phyloP scores from a whole-genome alignment of 2,329 filamentous ascomycete genomes.

The Thelonectria discophora region DNA sequence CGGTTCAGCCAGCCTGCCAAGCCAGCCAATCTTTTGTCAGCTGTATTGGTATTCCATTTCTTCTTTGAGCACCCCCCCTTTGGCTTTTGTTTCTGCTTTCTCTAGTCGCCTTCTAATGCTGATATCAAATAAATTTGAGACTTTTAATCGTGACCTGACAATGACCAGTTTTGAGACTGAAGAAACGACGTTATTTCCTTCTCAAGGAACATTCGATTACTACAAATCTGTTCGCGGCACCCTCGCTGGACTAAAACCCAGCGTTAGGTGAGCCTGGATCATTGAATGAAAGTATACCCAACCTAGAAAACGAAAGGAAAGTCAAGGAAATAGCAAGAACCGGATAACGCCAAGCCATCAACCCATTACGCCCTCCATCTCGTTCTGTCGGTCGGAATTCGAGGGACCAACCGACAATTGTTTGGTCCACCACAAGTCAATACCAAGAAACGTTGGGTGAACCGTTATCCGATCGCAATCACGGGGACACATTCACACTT shows the following conservation, averaged over 20 bases:
- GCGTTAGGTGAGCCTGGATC: background rate
- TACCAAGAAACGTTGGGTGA: background rate
- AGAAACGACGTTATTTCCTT: background rate
- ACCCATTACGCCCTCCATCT: constrained; percentile 13
- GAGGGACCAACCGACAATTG: background rate
- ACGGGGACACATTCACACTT: background rate
- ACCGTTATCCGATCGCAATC: background rate
- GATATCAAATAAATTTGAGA: constrained; percentile 63
- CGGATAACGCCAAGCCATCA: constrained; percentile 19
- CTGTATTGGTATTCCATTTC: constrained; percentile 43
- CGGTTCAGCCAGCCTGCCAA: constrained; percentile 7
- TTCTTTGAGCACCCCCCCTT: constrained; percentile 42
- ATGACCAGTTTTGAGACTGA: too few species aligned
- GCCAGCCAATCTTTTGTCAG: constrained; percentile 23
- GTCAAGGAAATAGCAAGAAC: constrained; percentile 1
- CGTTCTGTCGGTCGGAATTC: background rate
- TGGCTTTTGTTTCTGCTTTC: constrained; percentile 57
- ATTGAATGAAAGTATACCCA: background rate
- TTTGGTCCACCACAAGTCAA: background rate
- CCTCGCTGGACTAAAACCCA: background rate
- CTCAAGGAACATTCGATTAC: background rate
- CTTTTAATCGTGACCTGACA: constrained; percentile 36
- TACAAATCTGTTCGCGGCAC: too few species aligned
- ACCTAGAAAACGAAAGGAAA: background rate
- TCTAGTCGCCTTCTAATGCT: constrained; percentile 71